These are phyloP conservation scores for Ceratocystis destructans DNA, from an alignment of 2,329 filamentous ascomycete species.

Conservation along the genomic window DNA sequence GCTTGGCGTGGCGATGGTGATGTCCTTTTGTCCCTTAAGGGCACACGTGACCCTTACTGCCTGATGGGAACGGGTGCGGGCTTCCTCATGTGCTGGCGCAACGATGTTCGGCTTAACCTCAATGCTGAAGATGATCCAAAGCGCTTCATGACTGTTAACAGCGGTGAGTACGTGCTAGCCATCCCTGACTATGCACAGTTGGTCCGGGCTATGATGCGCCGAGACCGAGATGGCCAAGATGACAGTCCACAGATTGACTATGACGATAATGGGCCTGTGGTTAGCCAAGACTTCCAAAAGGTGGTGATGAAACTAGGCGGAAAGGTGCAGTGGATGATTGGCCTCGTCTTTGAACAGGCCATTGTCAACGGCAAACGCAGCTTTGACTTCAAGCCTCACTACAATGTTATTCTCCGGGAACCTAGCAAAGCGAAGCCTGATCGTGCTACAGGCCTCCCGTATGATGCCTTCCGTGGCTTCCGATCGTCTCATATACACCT, in stretches of 20 bases:
- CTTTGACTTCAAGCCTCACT: conserved; percentile 85
- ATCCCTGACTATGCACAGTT: conserved; percentile 87
- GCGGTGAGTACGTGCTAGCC: conserved; percentile 86
- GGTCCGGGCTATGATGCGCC: conserved; percentile 51
- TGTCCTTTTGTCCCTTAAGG: conserved; percentile 85
- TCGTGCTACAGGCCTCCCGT: conserved; percentile 37
- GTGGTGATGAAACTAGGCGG: conserved; percentile 98
- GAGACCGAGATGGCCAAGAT: conserved; percentile 35
- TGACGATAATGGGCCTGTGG: neutral
- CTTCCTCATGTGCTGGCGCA: conserved; percentile 97
- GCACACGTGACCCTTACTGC: conserved; percentile 80
- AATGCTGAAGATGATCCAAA: conserved; percentile 76
- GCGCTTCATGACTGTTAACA: conserved; percentile 90
- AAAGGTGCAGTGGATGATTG: conserved; percentile 83
- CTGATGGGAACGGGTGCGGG: conserved; percentile 87
- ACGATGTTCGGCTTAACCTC: conserved; percentile 78
- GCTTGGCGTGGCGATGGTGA: conserved; percentile 94
- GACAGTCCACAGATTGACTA: conserved; percentile 25
- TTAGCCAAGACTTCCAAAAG: conserved; percentile 74
- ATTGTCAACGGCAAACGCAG: conserved; percentile 57
- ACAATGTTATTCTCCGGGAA: conserved; percentile 74
- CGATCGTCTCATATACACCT: conserved; percentile 93
- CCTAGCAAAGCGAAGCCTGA: conserved; percentile 56
- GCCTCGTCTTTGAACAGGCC: conserved; percentile 82
- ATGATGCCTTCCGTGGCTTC: conserved; percentile 95